Evolutionary conservation across 495 filamentous ascomycete species (phyloP).

Genomic region (Penicillium odoratum): DNA sequence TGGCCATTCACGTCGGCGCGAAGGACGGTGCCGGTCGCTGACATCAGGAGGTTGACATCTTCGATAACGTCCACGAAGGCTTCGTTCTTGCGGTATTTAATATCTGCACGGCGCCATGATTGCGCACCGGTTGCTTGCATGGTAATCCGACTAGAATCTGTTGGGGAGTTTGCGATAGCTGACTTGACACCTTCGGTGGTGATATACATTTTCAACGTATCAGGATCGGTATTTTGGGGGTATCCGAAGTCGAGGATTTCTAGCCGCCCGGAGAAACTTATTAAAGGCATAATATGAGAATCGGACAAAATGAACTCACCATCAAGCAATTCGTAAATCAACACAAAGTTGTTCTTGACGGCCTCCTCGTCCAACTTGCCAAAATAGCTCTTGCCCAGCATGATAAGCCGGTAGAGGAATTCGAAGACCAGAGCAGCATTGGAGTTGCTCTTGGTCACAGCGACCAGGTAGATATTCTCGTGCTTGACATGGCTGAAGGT

Average conservation of each 20-base stretch:
- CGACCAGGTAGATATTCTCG: slow-evolving; percentile 98
- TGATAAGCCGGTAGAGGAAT: slow-evolving; percentile 90
- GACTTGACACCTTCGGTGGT: slow-evolving; percentile 99
- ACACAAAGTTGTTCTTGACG: slow-evolving; percentile 99
- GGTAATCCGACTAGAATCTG: slow-evolving; percentile 91
- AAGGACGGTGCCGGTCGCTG: slow-evolving; percentile 89
- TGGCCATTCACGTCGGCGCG: slow-evolving; percentile 97
- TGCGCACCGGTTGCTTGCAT: slow-evolving; percentile 98
- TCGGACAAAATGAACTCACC: slow-evolving; percentile 51
- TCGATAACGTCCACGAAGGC: slow-evolving; percentile 99
- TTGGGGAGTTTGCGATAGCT: slow-evolving; percentile 68
- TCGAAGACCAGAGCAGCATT: slow-evolving; percentile 99
- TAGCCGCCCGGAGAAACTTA: slow-evolving; percentile 29
- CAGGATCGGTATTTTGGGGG: slow-evolving; percentile 97
- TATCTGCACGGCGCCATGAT: slow-evolving; percentile 94
- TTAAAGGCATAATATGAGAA: not conserved
- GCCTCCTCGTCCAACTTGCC: slow-evolving; percentile 99
- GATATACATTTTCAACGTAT: slow-evolving; percentile 99
- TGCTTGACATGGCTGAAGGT: slow-evolving; percentile 99
- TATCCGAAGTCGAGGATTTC: slow-evolving; percentile 99
- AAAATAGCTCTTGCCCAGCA: slow-evolving; percentile 93
- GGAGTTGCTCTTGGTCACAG: slow-evolving; percentile 98
- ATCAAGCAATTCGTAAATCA: slow-evolving; percentile 97
- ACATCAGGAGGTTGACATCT: slow-evolving; percentile 98
- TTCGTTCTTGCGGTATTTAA: slow-evolving; percentile 99